phyloP scores from a whole-genome alignment of 352 stramenopile species.

The Phytophthora palmivora region DNA sequence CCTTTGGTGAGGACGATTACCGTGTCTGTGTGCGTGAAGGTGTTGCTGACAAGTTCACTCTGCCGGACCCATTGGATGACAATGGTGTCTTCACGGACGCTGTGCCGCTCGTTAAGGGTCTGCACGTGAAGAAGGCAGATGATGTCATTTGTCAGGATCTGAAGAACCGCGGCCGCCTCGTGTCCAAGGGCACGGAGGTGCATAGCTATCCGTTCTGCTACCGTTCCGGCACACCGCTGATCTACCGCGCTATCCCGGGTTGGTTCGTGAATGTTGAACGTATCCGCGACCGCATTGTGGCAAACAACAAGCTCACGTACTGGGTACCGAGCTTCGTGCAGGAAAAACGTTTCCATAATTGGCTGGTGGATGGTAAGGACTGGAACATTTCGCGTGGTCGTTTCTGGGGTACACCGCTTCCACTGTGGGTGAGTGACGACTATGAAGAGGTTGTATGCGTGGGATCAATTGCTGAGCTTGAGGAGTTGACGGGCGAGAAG shows the following conservation, averaged over 20 bases:
- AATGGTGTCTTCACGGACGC: conserved; percentile 96
- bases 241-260: conserved; percentile 99
- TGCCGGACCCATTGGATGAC: conserved; percentile 97
- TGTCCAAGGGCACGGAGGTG: conserved; percentile 97
- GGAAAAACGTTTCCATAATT: conserved; percentile 99
- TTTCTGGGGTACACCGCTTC: conserved; percentile 99
- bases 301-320: conserved; percentile 89
- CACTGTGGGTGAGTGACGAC: conserved; percentile 98
- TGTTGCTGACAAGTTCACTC: conserved; percentile 94
- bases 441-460: conserved; percentile 98
- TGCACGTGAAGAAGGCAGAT: conserved; percentile 99
- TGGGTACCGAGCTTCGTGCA: conserved; percentile 94
- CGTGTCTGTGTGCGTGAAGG: conserved; percentile 97
- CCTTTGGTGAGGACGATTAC: conserved; percentile 99
- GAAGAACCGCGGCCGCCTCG: conserved; percentile 94
- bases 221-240: conserved; percentile 99
- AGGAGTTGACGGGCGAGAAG: conserved; percentile 94
- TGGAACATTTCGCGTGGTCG: conserved; percentile 98
- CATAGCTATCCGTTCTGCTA: conserved; percentile 99
- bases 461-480: conserved; percentile 96
- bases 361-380: conserved; percentile 98
- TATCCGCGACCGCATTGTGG: conserved; percentile 96
- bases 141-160: conserved; percentile 95
- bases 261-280: conserved; percentile 99
- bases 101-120: conserved; percentile 93